Conservation (phyloP, 495 filamentous ascomycete genomes). For the Penicillium mononematosum region DNA sequence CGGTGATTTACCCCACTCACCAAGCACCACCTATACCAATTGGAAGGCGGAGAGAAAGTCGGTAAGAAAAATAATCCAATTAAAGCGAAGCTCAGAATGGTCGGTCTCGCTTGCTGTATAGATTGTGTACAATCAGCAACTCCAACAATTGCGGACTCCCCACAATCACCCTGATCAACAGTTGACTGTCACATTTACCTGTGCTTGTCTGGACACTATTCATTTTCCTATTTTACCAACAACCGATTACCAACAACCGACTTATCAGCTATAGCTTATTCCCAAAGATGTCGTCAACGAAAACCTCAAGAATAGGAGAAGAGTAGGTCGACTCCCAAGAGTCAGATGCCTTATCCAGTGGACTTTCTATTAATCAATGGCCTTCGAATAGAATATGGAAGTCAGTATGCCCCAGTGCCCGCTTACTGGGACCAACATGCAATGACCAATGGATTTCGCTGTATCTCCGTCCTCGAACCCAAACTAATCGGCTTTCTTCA, state of each 20-base stretch:
- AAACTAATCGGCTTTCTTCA: conserved; percentile 13
- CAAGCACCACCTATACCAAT: not conserved
- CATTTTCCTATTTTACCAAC: not conserved
- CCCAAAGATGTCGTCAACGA: conserved; percentile 63
- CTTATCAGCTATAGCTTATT: not conserved
- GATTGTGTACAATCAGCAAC: conserved; percentile 16
- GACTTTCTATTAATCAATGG: conserved; percentile 30
- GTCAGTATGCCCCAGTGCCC: conserved; percentile 57
- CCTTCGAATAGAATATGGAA: conserved; percentile 79
- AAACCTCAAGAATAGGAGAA: conserved; percentile 92
- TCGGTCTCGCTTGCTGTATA: not conserved
- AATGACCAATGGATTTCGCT: not conserved
- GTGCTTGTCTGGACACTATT: not conserved
- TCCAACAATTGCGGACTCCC: conserved; percentile 26
- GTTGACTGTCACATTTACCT: conserved; percentile 16
- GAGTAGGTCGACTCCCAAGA: conserved; percentile 67
- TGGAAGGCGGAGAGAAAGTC: not conserved
- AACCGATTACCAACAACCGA: too few species aligned
- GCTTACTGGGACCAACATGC: not conserved
- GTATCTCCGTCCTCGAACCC: not conserved
- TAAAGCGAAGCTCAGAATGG: not conserved
- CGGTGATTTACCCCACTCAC: not conserved
- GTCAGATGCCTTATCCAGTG: conserved; percentile 9
- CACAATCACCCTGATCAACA: conserved; percentile 23
- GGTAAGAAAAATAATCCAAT: not conserved